These are phyloP conservation scores for Exophiala xenobiotica DNA, from an alignment of 2,329 filamentous ascomycete species.

Conservation along the genomic window DNA sequence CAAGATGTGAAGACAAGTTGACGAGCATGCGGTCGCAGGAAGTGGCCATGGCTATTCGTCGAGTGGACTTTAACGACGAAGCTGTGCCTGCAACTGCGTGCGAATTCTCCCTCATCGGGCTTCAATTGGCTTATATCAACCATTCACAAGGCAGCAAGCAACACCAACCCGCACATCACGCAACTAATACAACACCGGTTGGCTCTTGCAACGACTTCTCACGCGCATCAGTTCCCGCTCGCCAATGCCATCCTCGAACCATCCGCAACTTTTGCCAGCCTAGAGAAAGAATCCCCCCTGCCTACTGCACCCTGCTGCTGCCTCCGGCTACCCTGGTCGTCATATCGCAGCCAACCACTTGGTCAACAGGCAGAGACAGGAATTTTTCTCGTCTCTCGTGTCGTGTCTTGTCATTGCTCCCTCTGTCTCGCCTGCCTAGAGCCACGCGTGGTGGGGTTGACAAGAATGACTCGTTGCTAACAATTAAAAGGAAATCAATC, in stretches of 20 bases:
- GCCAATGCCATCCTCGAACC: not conserved
- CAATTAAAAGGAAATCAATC: conserved; percentile 17
- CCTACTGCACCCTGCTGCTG: conserved; percentile 2
- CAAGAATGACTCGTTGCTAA: conserved; percentile 15
- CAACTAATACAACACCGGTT: conserved; percentile 20
- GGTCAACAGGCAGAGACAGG: conserved; percentile 8
- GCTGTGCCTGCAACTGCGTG: conserved; percentile 12
- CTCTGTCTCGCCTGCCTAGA: conserved; percentile 19
- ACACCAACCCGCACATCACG: conserved; percentile 23
- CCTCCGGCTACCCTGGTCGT: conserved; percentile 19
- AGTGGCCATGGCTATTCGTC: conserved; percentile 4
- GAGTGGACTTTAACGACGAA: conserved; percentile 7
- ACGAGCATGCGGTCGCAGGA: not conserved
- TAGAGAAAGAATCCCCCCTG: not conserved
- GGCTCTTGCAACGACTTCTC: not conserved
- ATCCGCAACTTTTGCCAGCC: not conserved
- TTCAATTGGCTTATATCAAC: conserved; percentile 23
- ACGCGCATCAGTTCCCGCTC: not conserved
- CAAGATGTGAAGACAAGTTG: not conserved
- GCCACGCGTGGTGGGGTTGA: conserved; percentile 17
- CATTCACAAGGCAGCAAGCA: conserved; percentile 19
- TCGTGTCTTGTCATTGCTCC: conserved; percentile 8
- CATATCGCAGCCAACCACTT: conserved; percentile 18
- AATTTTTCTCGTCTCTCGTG: not conserved
- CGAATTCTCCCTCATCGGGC: conserved; percentile 15